Conservation (phyloP, 257 asterid species). For the Anisodus tanguticus region DNA sequence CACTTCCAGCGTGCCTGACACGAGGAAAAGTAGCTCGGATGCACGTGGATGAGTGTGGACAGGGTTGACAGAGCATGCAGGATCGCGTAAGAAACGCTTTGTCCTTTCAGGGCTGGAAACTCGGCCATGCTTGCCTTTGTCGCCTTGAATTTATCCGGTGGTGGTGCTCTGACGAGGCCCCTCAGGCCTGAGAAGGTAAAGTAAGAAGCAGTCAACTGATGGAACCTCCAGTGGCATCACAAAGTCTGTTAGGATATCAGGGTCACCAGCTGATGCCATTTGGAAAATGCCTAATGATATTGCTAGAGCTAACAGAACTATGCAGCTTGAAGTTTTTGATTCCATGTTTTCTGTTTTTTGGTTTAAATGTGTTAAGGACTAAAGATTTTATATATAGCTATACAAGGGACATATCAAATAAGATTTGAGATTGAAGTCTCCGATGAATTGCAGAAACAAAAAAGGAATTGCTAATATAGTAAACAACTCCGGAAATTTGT, state of each 20-base stretch:
- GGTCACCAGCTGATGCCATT: too few relatives aligned
- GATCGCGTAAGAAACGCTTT: conserved; percentile 41
- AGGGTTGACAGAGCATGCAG: too few relatives aligned
- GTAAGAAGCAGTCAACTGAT: too few relatives aligned
- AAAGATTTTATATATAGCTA: conserved; percentile 6
- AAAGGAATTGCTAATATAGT: neutral
- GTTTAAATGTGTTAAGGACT: neutral
- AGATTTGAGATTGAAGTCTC: conserved; percentile 9
- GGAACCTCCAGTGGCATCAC: too few relatives aligned
- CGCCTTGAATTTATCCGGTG: too few relatives aligned
- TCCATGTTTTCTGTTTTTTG: neutral
- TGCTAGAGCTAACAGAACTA: neutral
- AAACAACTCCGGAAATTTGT: neutral
- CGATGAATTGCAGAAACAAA: neutral
- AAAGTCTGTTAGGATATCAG: too few relatives aligned
- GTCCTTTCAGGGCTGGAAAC: conserved; percentile 57
- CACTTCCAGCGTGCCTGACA: too few relatives aligned
- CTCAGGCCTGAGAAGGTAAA: too few relatives aligned
- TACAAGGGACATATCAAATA: neutral
- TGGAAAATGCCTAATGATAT: conserved; percentile 25
- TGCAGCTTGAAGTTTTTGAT: neutral
- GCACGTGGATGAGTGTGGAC: too few relatives aligned
- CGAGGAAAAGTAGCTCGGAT: too few relatives aligned
- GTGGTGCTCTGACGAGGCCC: too few relatives aligned
- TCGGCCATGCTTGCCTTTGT: conserved; percentile 12